These are phyloP conservation scores for Fistulinella staudtii DNA, from an alignment of 1,284 basidiomycete genomes.

Conservation along the genomic window DNA sequence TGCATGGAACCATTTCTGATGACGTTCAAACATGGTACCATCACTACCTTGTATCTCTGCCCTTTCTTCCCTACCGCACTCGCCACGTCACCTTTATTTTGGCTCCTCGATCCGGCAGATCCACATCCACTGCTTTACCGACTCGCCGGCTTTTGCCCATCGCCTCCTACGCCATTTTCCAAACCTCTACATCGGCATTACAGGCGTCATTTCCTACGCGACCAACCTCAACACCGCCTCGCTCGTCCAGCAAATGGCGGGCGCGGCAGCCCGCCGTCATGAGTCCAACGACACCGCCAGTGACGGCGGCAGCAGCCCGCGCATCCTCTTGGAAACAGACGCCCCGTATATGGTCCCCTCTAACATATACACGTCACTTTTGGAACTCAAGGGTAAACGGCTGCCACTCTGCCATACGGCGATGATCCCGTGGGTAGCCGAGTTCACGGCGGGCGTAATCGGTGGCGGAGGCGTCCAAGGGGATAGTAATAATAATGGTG, in stretches of 20 bases:
- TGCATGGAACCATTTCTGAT: no score
- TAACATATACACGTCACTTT: constrained; percentile 60
- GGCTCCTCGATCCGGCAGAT: constrained; percentile 44
- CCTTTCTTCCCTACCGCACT: no score
- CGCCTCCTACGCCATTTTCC: constrained; percentile 72
- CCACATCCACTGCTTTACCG: constrained; percentile 80
- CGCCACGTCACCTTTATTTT: no score
- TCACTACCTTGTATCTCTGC: no score
- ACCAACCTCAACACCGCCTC: constrained; percentile 65
- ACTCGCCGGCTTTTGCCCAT: constrained; percentile 66
- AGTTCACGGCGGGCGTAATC: constrained; percentile 58
- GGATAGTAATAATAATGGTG: constrained; percentile 16
- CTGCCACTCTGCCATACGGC: constrained; percentile 71
- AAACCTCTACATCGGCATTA: constrained; percentile 77
- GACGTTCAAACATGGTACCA: no score
- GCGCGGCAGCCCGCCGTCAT: constrained; percentile 1
- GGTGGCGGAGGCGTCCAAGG: constrained; percentile 21
- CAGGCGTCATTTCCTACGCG: constrained; percentile 75
- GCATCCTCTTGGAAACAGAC: constrained; percentile 71
- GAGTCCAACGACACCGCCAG: background rate
- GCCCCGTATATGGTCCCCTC: constrained; percentile 80
- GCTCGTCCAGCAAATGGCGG: constrained; percentile 51
- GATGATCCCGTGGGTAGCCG: constrained; percentile 82
- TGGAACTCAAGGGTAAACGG: constrained; percentile 46
- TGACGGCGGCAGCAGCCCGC: background rate